phyloP scores from a whole-genome alignment of 2,329 filamentous ascomycete genomes.

The Gremmenia infestans region DNA sequence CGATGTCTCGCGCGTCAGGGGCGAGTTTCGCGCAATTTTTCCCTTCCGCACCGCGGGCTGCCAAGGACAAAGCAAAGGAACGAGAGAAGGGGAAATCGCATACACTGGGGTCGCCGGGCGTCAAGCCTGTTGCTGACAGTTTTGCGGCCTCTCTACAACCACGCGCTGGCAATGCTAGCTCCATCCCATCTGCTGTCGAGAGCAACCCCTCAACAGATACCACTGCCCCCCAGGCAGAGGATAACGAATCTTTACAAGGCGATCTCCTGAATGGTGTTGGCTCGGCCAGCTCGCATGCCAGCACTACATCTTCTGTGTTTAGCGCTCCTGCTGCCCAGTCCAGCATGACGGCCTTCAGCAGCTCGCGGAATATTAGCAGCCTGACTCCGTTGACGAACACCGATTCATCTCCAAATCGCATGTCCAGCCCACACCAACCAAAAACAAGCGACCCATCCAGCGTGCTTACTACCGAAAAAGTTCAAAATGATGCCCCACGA shows the following conservation, averaged over 20 bases:
- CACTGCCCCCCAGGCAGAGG: slow-evolving; percentile 37
- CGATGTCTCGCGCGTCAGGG: slow-evolving; percentile 72
- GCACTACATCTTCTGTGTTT: slow-evolving; percentile 67
- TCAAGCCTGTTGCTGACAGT: slow-evolving; percentile 30
- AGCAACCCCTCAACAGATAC: slow-evolving; percentile 11
- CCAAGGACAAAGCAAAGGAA: slow-evolving; percentile 54
- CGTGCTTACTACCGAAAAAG: slow-evolving; percentile 25
- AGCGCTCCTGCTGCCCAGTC: slow-evolving; percentile 37
- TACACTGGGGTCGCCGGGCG: slow-evolving; percentile 26
- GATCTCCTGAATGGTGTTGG: slow-evolving; percentile 67
- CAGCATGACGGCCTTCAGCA: slow-evolving; percentile 23
- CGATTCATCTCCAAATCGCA: slow-evolving; percentile 60
- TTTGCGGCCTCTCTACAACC: slow-evolving; percentile 9
- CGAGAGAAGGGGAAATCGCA: slow-evolving; percentile 52
- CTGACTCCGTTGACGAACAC: slow-evolving; percentile 62
- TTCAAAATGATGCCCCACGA: slow-evolving; percentile 28
- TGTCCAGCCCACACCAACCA: slow-evolving; percentile 45
- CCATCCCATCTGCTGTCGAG: slow-evolving; percentile 8
- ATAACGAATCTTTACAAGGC: slow-evolving; percentile 54
- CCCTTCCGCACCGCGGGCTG: slow-evolving; percentile 61
- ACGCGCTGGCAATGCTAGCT: slow-evolving; percentile 29
- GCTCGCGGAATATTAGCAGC: slow-evolving; percentile 36
- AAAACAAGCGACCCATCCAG: slow-evolving; percentile 32
- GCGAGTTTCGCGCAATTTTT: slow-evolving; percentile 86
- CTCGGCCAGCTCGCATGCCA: slow-evolving; percentile 68